Evolutionary conservation across 108 stramenopile species (phyloP).

Genomic region (Licmophora abbreviata): DNA sequence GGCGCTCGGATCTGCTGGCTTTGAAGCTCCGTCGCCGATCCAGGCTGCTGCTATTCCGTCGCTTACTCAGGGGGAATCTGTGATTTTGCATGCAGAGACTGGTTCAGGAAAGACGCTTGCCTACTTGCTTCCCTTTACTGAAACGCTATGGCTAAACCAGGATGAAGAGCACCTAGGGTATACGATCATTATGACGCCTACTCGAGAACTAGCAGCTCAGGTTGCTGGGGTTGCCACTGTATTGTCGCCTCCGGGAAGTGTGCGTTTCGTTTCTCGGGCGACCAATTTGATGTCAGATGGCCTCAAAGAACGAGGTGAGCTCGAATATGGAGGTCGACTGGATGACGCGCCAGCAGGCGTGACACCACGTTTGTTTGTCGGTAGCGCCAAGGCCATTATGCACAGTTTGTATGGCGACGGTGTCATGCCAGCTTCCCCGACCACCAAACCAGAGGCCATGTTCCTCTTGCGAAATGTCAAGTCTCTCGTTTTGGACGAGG

Average conservation of each 20-base stretch:
- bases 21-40: constrained; percentile 67
- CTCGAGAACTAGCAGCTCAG: constrained; percentile 91
- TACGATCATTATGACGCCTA: constrained; percentile 83
- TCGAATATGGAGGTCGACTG: constrained; percentile 17
- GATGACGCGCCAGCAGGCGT: constrained; percentile 8
- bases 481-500: constrained; percentile 81
- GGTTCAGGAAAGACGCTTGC: constrained; percentile 80
- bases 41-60: constrained; percentile 52
- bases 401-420: constrained; percentile 61
- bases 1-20: constrained; percentile 46
- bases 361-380: constrained; percentile 57
- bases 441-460: constrained; percentile 71
- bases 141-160: constrained; percentile 50
- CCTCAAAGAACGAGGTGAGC: constrained; percentile 31
- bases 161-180: constrained; percentile 23
- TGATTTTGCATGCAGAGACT: constrained; percentile 73
- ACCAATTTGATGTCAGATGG: constrained; percentile 58
- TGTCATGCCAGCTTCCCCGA: constrained; percentile 65
- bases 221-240: constrained; percentile 75
- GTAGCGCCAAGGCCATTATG: constrained; percentile 74
- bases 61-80: constrained; percentile 41
- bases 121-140: constrained; percentile 78
- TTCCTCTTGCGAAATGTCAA: constrained; percentile 39
- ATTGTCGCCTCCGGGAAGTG: constrained; percentile 82
- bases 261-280: constrained; percentile 64